A percentile compares a stretch with the other conserved stretches of the same genome.
Evolutionary conservation across 1,139 yeast genomes (phyloP).

Genomic region (Sugiyamaella japonica): DNA sequence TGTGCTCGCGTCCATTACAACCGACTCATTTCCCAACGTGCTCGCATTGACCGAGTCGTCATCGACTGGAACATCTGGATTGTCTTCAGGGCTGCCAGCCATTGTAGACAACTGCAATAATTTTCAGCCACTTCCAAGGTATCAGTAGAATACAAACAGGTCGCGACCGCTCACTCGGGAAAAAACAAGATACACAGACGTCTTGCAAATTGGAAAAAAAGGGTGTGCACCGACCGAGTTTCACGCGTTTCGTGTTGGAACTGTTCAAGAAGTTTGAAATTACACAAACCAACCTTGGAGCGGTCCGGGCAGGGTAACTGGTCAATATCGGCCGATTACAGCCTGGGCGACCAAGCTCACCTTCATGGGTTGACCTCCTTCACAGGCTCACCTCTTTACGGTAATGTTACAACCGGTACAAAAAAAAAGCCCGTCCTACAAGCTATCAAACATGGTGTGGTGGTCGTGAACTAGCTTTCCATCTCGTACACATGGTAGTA

Average conservation of each 20-base stretch:
- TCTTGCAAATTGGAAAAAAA: not conserved
- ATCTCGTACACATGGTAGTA: not conserved
- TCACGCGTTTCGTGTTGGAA: constrained; percentile 11
- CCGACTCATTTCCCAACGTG: not conserved
- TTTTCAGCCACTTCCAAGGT: too few relatives aligned
- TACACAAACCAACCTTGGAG: constrained; percentile 2
- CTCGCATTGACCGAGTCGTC: not conserved
- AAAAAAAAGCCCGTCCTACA: too few relatives aligned
- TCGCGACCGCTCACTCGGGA: not conserved
- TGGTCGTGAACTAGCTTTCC: too few relatives aligned
- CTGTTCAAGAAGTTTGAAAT: constrained; percentile 7
- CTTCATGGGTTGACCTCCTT: not conserved
- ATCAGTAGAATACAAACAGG: too few relatives aligned
- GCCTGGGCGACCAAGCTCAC: too few relatives aligned
- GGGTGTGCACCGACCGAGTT: not conserved
- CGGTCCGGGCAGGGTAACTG: constrained; percentile 3
- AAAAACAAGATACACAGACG: not conserved
- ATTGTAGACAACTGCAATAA: not conserved
- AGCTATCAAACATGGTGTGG: too few relatives aligned
- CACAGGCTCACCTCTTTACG: not conserved
- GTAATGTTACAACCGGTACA: not conserved
- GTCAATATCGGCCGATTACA: not conserved
- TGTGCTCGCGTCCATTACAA: not conserved
- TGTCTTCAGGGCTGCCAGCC: constrained; percentile 5
- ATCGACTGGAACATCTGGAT: constrained; percentile 1